Base-by-base conservation (phyloP, 1,139 yeast species). In the Blastobotrys buckinghamii region DNA sequence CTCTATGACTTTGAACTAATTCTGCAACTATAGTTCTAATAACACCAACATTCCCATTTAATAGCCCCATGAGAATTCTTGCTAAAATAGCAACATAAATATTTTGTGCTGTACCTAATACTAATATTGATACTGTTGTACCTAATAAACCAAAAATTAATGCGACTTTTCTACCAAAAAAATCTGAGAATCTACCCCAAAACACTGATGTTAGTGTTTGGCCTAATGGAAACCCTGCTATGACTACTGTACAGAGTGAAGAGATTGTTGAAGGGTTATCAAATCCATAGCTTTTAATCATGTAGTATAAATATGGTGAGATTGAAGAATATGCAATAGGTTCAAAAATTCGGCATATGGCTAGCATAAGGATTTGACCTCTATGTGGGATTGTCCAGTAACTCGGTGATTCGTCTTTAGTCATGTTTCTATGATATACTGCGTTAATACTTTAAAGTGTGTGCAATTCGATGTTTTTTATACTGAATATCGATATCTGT, bases 271-370 rank as follows among this genome's bases (percentile, higher is more conserved):
- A 77, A 19, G 73, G 73, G 30, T 73, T 70, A 2, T 79, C 75
- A 27, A 78, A 68, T 6, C 76, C 73, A 57, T 79, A 79, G 56
- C 77, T 81, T 51, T 77, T 62, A 32, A 81, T 76, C 82, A 80
- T 77, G 59, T 76, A 79, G 61, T 78, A 81, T 30, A 80, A 73
- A 60, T 80, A 81, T 2, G 85, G 84, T 57, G 79, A 76, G 35
- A 78, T 62, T 2, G 84, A 79, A 1, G 82, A 74, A 63, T 79
- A 80, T 0, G 84, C 78, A 39, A 80, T 67, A 0, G 85, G 84
- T 59, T 80, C 85, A 9, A 78, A 68, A 45, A 80, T 66, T 46
- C 85, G 53, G 35, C 62, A 55, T n/a, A 61, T 48, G 19, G 59
- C 55, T 43, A 62, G 54, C 37, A 55, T 50, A n/a, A 53, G 45